Percentiles rank a stretch among this genome's conserved stretches.
Conservation (phyloP, 176 grass and related monocot genomes). For the Musa troglodytarum region DNA sequence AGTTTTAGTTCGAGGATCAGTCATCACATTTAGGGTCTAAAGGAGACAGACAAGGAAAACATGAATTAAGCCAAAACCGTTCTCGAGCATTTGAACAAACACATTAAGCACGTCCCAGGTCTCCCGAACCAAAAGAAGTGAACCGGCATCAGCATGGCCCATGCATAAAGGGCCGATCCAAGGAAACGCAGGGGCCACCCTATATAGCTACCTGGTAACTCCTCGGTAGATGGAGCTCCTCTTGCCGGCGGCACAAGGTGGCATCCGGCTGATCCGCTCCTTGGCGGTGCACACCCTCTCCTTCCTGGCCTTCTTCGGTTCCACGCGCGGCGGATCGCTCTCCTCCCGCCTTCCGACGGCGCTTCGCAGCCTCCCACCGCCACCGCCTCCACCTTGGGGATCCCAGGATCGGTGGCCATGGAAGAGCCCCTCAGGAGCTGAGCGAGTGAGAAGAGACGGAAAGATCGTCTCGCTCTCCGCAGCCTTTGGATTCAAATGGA, state of each 20-base stretch:
- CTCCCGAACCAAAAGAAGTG: not conserved
- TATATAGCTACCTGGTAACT: conserved; percentile 58
- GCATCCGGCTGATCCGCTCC: conserved; percentile 99
- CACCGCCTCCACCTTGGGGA: conserved; percentile 43
- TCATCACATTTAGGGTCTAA: not conserved
- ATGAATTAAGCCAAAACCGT: not conserved
- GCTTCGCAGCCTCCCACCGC: conserved; percentile 13
- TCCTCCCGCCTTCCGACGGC: conserved; percentile 1
- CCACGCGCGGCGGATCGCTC: conserved; percentile 24
- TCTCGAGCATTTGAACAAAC: not conserved
- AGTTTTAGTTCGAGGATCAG: not conserved
- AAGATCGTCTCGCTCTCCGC: not conserved
- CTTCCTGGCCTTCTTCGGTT: conserved; percentile 63
- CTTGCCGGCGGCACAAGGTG: conserved; percentile 90
- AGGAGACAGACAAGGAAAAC: too few relatives aligned
- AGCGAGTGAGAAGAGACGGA: not conserved
- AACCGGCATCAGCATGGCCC: not conserved
- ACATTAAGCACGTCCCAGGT: too few relatives aligned
- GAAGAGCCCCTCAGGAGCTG: not conserved
- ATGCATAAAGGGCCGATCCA: not conserved
- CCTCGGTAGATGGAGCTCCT: conserved; percentile 98
- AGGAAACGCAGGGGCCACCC: not conserved
- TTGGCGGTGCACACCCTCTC: conserved; percentile 93
- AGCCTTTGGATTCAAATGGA: conserved; percentile 10
- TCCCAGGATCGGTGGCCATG: conserved; percentile 30